Base-by-base conservation (phyloP, 495 filamentous ascomycete species). In the Lasiosphaeris hirsuta region DNA sequence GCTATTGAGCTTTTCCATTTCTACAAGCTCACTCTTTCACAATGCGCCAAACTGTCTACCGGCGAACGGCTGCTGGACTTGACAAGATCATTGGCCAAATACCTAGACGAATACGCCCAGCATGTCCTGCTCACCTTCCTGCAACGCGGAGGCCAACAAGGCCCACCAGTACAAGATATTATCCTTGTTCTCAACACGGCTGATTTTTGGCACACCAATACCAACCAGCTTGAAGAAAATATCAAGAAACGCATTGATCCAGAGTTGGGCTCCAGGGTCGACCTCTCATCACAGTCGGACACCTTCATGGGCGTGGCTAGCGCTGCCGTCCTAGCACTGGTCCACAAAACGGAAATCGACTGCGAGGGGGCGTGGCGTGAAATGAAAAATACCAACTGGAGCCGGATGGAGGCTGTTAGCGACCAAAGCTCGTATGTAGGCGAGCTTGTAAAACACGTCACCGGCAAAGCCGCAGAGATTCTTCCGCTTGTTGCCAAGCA, bases 1-100 rank as follows among this genome's bases (percentile, higher is more conserved):
- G 96, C 95, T 3, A 96, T 93, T 45, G 94, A 98, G 65, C 84
- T 98, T 10, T 98, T 98, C 72, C 90, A 92, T 58, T 96, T 97
- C 64, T 98, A 98, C 70, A 89, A 95, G 39, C 81, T 90, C 42
- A 90, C 89, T 3, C 75, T 98, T 11, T 88, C 91, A 4, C 95
- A 97, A 73, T 98, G 94, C 68, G 91, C 95, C 10, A 97, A 96
- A 72, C 83, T 98, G 2, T 97, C 94, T 0, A 96, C 92, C 0
- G 90, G 92, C 13, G 83, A 84, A 52, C 86, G 90, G 56, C 81
- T 98, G 23, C 82, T 95, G 0, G 94, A 98, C 61, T 74, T 98
- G 15, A 86, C 90, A 0, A 88, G 81, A 65, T 90, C 87, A 0
- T 86, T 97, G 51, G 90, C 88, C 8, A 97, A 95, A 70, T 96